Conservation (phyloP, 768 basidiomycete genomes). For the Gautieria morchelliformis region DNA sequence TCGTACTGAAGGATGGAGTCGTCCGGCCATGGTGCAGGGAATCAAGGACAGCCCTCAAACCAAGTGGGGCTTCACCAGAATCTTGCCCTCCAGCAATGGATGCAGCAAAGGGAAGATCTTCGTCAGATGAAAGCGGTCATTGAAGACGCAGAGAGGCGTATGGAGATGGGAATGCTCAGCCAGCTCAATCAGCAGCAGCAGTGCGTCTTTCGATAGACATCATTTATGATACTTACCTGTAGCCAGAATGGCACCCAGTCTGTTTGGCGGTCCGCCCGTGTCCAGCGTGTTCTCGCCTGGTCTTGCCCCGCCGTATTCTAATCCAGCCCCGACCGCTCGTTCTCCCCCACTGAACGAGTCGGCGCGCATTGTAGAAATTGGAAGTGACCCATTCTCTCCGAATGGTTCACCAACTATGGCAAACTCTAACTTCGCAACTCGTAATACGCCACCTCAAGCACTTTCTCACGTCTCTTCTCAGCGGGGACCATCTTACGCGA, state of each 20-base stretch:
- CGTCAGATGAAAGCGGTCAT: neutral
- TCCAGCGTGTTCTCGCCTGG: too few relatives aligned
- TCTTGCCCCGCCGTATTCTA: neutral
- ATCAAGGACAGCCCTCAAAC: neutral
- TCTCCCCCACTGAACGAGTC: neutral
- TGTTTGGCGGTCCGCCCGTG: neutral
- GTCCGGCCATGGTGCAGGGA: neutral
- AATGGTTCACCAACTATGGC: neutral
- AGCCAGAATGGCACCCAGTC: neutral
- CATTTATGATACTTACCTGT: neutral
- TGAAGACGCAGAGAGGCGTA: neutral
- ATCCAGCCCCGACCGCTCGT: neutral
- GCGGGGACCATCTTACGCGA: neutral
- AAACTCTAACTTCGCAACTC: neutral
- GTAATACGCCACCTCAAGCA: neutral
- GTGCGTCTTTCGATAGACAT: neutral
- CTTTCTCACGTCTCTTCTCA: neutral
- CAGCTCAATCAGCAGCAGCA: neutral
- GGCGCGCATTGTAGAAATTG: conserved; percentile 2
- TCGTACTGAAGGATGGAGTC: neutral
- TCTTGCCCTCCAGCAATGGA: neutral
- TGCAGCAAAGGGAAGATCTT: neutral
- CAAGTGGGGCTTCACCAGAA: neutral
- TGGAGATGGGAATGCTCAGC: neutral
- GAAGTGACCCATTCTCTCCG: neutral